These are phyloP conservation scores for Colletotrichum navitas DNA, from an alignment of 2,329 filamentous ascomycete genomes.

Conservation along the genomic window DNA sequence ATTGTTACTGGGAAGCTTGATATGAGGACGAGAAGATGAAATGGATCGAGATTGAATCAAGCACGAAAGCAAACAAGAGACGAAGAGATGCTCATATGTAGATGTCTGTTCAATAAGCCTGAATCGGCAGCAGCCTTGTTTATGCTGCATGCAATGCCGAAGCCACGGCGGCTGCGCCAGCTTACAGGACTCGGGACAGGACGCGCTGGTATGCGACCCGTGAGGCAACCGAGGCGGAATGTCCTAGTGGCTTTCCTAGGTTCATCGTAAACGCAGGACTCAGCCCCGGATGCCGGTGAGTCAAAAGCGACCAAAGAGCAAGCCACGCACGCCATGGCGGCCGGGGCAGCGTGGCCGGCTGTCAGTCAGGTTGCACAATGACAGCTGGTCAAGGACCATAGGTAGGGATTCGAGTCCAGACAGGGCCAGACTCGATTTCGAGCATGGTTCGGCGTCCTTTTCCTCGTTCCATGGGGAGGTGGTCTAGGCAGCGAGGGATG, in stretches of 20 bases:
- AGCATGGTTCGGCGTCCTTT: neutral
- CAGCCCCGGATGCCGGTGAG: slow-evolving; percentile 20
- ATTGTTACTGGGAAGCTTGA: neutral
- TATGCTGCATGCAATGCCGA: neutral
- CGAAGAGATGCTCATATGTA: neutral
- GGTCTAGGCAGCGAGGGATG: neutral
- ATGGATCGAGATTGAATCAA: too few relatives aligned
- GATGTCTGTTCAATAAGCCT: neutral
- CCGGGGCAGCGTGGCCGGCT: neutral
- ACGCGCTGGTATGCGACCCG: neutral
- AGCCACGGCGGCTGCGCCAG: neutral
- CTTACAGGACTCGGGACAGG: neutral
- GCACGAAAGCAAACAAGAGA: neutral
- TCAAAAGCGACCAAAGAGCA: slow-evolving; percentile 16
- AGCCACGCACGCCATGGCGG: neutral
- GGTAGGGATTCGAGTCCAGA: fast-evolving
- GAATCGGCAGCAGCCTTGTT: slow-evolving; percentile 1
- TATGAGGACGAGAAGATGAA: neutral
- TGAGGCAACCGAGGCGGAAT: neutral
- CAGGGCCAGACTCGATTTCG: too few relatives aligned
- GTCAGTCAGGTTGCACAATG: neutral
- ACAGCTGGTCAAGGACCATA: neutral
- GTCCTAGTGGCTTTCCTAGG: slow-evolving; percentile 10
- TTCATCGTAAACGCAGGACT: neutral
- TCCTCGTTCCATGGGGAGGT: neutral